Base-by-base conservation (phyloP, 1,139 yeast species). In the Geotrichum restrictum region DNA sequence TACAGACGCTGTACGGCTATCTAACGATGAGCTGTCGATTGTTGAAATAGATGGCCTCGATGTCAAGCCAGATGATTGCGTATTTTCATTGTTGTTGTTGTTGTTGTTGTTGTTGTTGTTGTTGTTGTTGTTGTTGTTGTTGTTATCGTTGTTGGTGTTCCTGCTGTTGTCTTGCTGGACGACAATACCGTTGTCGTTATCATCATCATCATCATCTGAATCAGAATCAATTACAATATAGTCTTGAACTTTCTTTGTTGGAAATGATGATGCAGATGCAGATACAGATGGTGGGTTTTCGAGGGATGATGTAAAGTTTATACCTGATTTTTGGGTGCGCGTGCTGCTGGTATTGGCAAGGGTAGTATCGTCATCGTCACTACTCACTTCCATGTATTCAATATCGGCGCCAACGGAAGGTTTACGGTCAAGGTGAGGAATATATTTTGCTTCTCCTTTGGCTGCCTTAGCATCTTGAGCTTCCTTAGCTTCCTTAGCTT, bases 321-420 rank as follows among this genome's bases (percentile, higher is more conserved):
- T n/a, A 8, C 29, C 29, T 2, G 41, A 36, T 32, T 32, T 32
- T 11, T 4, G 14, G 18, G 37, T 34, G 18, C 14, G 19, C 2
- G 8, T 34, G 37, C 37, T 34, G 37, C 14, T n/a, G 18, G n/a
- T 34, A 16, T n/a, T 16, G 14, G 7, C 2, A 34, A 16, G 16
- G 16, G 10, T n/a, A 2, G 14, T 34, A 13, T 46, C 49, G 4
- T 24, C 44, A 3, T 46, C 44, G 24, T 38, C 42, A 37, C 49
- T 46, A 16, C 45, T 40, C 29, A 46, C n/a, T 4, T 36, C 37
- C 31, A 46, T 46, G 49, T 40, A 46, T 36, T 41, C 45, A 6
- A 37, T 19, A 24, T 37, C 24, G n/a, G 29, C 33, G 16, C 31
- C 41, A 13, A 14, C 7, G 2, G 41, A 14, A 22, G 41, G 22